Conservation (phyloP, 1,284 basidiomycete species). For the Cerioporus squamosus region DNA sequence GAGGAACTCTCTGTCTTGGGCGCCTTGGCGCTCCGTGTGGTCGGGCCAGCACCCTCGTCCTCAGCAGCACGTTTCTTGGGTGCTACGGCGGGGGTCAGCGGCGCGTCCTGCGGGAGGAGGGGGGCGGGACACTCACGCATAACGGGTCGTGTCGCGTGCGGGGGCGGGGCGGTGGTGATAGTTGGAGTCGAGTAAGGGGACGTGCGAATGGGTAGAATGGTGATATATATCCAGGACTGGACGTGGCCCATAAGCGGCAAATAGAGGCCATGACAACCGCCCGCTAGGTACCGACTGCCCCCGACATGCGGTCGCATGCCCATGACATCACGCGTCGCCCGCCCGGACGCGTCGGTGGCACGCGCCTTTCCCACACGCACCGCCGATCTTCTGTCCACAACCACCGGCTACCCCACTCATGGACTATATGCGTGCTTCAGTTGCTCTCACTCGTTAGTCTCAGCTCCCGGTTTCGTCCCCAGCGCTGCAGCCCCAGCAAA, state of each 20-base stretch:
- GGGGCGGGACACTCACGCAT: conserved; percentile 30
- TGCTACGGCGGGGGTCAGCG: conserved; percentile 19
- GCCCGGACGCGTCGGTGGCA: conserved; percentile 30
- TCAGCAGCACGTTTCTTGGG: conserved; percentile 53
- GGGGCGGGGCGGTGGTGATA: conserved; percentile 6
- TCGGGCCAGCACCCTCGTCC: conserved; percentile 41
- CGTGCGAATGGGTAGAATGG: conserved; percentile 12
- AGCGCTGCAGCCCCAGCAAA: conserved; percentile 56
- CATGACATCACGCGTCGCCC: conserved; percentile 21
- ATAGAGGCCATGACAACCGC: conserved; percentile 19
- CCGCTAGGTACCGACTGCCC: conserved; percentile 1
- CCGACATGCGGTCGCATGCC: background rate
- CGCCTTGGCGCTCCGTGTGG: conserved; percentile 51
- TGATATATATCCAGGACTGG: conserved; percentile 13
- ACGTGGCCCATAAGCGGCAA: conserved; percentile 4
- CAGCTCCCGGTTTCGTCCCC: conserved; percentile 46
- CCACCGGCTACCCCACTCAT: too few relatives aligned
- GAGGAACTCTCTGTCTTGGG: conserved; percentile 47
- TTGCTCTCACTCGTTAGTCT: conserved; percentile 54
- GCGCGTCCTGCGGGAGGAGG: background rate
- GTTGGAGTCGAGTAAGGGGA: conserved; percentile 9
- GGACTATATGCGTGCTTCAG: conserved; percentile 69
- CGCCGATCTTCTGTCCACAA: too few relatives aligned
- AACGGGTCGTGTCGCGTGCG: conserved; percentile 11
- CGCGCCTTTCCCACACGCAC: too few relatives aligned